Percentiles rank a stretch among this genome's conserved stretches.
Conservation (phyloP, 805 yeast genomes). For the Isabelozyma heimii region DNA sequence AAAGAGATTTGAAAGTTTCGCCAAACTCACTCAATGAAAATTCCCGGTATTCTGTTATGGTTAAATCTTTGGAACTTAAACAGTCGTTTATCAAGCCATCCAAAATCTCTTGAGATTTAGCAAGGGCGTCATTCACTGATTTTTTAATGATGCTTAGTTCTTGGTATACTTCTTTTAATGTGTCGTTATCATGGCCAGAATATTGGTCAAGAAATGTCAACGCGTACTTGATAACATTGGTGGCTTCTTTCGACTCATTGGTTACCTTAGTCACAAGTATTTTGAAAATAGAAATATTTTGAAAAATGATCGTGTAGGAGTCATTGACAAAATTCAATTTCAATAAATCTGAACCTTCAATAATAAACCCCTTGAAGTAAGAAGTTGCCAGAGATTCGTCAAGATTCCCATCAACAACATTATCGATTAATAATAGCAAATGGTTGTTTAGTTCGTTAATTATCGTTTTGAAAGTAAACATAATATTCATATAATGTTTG, state of each 20-base stretch:
- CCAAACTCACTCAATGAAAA: background rate
- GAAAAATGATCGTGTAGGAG: constrained; percentile 1
- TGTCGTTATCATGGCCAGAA: background rate
- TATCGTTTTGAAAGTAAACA: background rate
- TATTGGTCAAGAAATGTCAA: constrained; percentile 1
- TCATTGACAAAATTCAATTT: constrained; percentile 1
- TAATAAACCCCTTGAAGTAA: constrained; percentile 1
- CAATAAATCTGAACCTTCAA: constrained; percentile 1
- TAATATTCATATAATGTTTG: background rate
- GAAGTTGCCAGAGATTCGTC: background rate
- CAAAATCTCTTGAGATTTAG: background rate
- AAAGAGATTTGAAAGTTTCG: background rate
- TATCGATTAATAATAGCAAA: constrained; percentile 1
- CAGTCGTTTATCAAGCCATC: background rate
- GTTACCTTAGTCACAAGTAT: background rate
- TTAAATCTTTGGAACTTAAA: background rate
- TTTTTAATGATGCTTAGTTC: background rate
- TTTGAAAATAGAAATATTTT: background rate
- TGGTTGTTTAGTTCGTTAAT: background rate
- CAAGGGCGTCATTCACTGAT: background rate
- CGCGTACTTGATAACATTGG: background rate
- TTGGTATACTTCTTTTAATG: background rate
- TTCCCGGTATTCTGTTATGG: background rate
- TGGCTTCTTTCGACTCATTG: background rate
- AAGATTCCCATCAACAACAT: background rate